phyloP scores from a whole-genome alignment of 2,329 filamentous ascomycete genomes.

The Hymenoscyphus fructigenus region DNA sequence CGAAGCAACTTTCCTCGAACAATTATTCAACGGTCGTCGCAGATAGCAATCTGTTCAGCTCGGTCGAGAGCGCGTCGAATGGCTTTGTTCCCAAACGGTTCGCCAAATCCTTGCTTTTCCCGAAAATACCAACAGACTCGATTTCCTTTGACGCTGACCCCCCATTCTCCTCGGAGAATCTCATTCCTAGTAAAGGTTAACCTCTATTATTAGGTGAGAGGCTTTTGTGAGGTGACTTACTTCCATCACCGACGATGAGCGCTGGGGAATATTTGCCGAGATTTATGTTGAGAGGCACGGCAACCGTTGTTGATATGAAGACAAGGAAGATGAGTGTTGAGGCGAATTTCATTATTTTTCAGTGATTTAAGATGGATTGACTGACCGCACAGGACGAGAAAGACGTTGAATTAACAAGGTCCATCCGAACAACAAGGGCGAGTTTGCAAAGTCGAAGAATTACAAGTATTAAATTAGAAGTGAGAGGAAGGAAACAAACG shows the following conservation, averaged over 20 bases:
- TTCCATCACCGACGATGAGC: slow-evolving; percentile 41
- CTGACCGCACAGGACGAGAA: neutral
- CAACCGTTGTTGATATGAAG: slow-evolving; percentile 13
- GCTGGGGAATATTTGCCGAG: slow-evolving; percentile 18
- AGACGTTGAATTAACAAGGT: neutral
- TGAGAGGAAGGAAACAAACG: neutral
- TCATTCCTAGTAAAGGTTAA: neutral
- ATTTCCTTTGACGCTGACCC: neutral
- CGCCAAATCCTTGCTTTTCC: neutral
- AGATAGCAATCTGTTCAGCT: neutral
- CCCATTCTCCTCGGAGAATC: neutral
- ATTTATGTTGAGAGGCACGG: slow-evolving; percentile 29
- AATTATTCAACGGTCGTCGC: no score
- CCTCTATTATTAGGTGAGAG: neutral
- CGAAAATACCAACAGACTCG: neutral
- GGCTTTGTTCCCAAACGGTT: neutral
- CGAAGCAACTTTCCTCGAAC: no score
- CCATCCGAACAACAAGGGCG: neutral
- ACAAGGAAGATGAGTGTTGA: neutral
- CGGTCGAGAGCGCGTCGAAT: neutral
- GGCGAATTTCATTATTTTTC: neutral
- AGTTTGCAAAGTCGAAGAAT: neutral
- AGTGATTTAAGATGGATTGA: neutral
- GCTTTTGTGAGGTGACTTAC: neutral
- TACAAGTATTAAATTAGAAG: neutral